Evolutionary conservation across 768 basidiomycete genomes (phyloP).

Genomic region (Suillus brevipes): DNA sequence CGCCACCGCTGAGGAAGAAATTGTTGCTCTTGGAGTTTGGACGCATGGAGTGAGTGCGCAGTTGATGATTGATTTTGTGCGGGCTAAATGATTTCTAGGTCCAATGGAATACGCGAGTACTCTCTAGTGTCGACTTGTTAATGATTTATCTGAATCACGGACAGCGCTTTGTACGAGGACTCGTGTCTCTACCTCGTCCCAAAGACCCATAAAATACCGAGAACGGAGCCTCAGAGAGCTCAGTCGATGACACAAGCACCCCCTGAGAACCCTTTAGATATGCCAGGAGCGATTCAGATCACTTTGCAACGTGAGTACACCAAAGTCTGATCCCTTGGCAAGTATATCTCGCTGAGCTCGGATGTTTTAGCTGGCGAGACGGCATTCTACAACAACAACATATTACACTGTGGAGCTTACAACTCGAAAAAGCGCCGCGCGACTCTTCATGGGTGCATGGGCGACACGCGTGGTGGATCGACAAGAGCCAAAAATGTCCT

Average conservation of each 20-base stretch:
- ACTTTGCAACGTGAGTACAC: slow-evolving; percentile 49
- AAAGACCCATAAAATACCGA: slow-evolving; percentile 56
- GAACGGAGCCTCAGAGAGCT: slow-evolving; percentile 57
- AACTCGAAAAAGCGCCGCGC: slow-evolving; percentile 47
- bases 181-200: slow-evolving; percentile 73
- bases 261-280: slow-evolving; percentile 58
- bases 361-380: slow-evolving; percentile 60
- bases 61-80: background rate
- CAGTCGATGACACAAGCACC: slow-evolving; percentile 52
- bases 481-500: slow-evolving; percentile 69
- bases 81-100: slow-evolving; percentile 40
- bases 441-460: slow-evolving; percentile 72
- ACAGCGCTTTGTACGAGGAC: slow-evolving; percentile 67
- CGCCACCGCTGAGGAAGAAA: slow-evolving; percentile 61
- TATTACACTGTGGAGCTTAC: slow-evolving; percentile 74
- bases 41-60: slow-evolving; percentile 59
- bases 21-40: slow-evolving; percentile 53
- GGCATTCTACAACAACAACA: slow-evolving; percentile 80
- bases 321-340: too few relatives aligned
- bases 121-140: background rate
- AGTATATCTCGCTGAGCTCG: background rate
- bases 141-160: background rate
- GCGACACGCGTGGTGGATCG: slow-evolving; percentile 60
- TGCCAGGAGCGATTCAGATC: slow-evolving; percentile 67
- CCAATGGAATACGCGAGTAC: slow-evolving; percentile 78